Base-by-base conservation (phyloP, 495 filamentous ascomycete species). In the Cercophora samala region DNA sequence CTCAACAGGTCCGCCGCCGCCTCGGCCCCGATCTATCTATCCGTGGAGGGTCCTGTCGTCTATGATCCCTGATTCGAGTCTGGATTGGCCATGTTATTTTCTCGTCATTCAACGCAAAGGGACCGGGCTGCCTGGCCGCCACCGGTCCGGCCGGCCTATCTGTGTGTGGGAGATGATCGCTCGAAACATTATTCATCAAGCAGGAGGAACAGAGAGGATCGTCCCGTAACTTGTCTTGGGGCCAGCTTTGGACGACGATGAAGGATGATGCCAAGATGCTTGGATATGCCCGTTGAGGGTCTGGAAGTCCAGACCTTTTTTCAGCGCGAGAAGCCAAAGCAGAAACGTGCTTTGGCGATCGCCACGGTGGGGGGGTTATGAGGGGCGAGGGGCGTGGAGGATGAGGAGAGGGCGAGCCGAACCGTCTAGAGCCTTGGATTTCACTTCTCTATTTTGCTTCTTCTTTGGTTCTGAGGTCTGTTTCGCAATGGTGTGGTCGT, bases 181-280 rank as follows among this genome's bases (percentile, higher is more conserved):
- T 56, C n/a, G 53, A 56, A 23, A 56, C n/a, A 56, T 46, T 46
- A 56, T 56, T 21, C 53, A 23, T 9, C n/a, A 56, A 56, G 22
- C n/a, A 56, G 22, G n/a, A 56, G 3, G 53, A 56, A 18, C 15
- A 54, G n/a, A 23, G 53, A n/a, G n/a, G n/a, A 56, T 56, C 53
- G 53, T 23, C 53, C 53, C 53, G 53, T 21, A 23, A 19, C n/a
- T 8, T 56, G 53, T 56, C 53, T 21, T 56, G 53, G 53, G 22
- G n/a, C n/a, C 8, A 17, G 9, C 8, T 13, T 13, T n/a, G n/a
- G 13, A 46, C 37, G 37, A 18, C 37, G 15, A 46, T 17, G 37
- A 46, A 46, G 37, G 13, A 46, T 46, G 37, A 46, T 17, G 37
- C 37, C 37, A 46, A 46, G 37, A 46, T 46, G 37, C 37, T 46